These are phyloP conservation scores for Remersonia thermophila DNA, from an alignment of 2,329 filamentous ascomycete genomes.

Conservation along the genomic window DNA sequence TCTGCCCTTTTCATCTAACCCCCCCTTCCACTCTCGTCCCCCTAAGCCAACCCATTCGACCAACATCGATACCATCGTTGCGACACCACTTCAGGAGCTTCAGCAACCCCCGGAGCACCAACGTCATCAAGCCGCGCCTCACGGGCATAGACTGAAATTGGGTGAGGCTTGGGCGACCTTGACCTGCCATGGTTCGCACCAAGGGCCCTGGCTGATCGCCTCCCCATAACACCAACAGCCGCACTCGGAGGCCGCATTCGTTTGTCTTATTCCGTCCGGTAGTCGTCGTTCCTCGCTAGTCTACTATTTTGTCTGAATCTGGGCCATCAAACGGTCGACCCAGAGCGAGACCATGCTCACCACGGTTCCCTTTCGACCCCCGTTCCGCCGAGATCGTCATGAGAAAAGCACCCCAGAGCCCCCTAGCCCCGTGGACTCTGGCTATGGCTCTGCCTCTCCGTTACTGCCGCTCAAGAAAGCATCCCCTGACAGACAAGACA, in stretches of 20 bases:
- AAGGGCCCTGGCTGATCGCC: neutral
- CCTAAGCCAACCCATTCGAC: neutral
- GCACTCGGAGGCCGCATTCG: neutral
- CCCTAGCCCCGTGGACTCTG: constrained; percentile 14
- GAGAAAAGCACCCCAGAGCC: constrained; percentile 8
- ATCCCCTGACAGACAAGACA: constrained; percentile 3
- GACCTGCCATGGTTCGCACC: constrained; percentile 3
- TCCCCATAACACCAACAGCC: neutral
- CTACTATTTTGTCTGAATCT: neutral
- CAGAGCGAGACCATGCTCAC: constrained; percentile 6
- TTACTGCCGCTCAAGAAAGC: constrained; percentile 3
- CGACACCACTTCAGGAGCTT: neutral
- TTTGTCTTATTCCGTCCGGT: neutral
- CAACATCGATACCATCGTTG: constrained; percentile 2
- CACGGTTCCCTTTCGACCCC: constrained; percentile 4
- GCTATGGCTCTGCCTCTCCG: constrained; percentile 14
- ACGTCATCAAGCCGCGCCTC: no score
- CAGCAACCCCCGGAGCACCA: no score
- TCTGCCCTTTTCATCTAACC: no score
- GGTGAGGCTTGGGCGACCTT: neutral
- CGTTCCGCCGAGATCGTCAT: constrained; percentile 8
- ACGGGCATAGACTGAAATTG: no score
- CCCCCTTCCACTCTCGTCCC: neutral
- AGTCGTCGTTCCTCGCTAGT: neutral
- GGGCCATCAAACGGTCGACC: neutral